Evolutionary conservation across 805 yeast species (phyloP).

Genomic region (Candida hungchunana): DNA sequence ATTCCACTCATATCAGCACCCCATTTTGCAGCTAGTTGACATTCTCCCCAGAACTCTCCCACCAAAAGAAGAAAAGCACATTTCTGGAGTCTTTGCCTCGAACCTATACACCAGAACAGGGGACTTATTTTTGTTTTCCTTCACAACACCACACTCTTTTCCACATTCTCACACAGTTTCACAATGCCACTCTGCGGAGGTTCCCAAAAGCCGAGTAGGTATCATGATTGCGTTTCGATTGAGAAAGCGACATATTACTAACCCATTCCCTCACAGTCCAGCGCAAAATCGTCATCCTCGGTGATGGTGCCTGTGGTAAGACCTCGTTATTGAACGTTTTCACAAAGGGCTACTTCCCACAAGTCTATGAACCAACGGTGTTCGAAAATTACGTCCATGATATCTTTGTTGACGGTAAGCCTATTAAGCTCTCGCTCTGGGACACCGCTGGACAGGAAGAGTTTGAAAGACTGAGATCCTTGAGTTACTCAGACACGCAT

Average conservation of each 20-base stretch:
- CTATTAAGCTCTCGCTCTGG: constrained; percentile 91
- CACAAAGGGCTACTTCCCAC: constrained; percentile 96
- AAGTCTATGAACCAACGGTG: constrained; percentile 96
- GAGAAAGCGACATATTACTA: no score
- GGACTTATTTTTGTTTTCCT: no score
- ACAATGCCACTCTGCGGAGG: constrained; percentile 43
- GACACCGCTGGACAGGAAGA: constrained; percentile 99
- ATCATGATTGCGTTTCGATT: no score
- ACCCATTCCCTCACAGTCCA: constrained; percentile 43
- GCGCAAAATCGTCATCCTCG: constrained; percentile 89
- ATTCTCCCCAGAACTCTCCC: no score
- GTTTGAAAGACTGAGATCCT: constrained; percentile 87
- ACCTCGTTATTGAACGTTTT: constrained; percentile 92
- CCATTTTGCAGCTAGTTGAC: no score
- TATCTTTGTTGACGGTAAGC: constrained; percentile 90
- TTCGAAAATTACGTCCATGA: constrained; percentile 97
- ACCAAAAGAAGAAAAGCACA: no score
- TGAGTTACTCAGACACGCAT: constrained; percentile 93
- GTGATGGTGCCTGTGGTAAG: constrained; percentile 99
- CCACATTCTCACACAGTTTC: not conserved
- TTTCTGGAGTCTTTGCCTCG: no score
- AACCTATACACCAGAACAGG: no score
- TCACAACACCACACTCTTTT: no score
- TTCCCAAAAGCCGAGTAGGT: constrained; percentile 35
- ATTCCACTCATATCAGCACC: no score